Evolutionary conservation across 2,329 filamentous ascomycete genomes (phyloP), one percentile per base, ranked within the genome.

Genomic region (Apiospora malaysiana): DNA sequence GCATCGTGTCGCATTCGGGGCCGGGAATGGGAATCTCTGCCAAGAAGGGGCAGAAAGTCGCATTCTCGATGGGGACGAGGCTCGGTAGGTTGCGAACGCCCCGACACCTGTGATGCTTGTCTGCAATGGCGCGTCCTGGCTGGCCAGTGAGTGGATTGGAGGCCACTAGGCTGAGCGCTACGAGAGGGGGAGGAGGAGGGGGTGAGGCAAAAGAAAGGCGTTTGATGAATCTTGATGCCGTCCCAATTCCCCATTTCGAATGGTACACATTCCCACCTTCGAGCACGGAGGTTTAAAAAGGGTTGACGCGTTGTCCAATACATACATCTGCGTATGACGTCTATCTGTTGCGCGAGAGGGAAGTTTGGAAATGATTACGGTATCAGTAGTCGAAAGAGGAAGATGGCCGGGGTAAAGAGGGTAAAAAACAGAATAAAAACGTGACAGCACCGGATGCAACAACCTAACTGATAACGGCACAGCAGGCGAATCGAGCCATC

Each of bases 11-110:
- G 32, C 56, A 63, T 40, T 18, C 32, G 56, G 56, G 56, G 56
- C 56, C 56, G 56, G 56, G 21, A 63, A 63, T 37, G 56, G 56
- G 32, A 63, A 37, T 63, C 56, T 18, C 37, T 21, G 56, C 56
- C 56, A 63, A 63, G 27, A 63, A 63, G 18, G 27, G 56, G 56
- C n/a, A 40, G 56, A 40, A 63, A 63, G 56, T 63, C 56, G 56
- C 56, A 63, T 63, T 63, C 51, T 63, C 32, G 56, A 63, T 63
- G 56, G 56, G 56, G 56, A 12, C 32, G 27, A 63, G 56, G 56
- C 56, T 68, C 66, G 66, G 66, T 12, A 47, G 14, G 66, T 47
- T 68, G 66, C 42, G 43, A 68, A 47, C 43, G 43, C 42, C 21
- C 43, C 66, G 66, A 47, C 66, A 46, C 23, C 14, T 68, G 25